Evolutionary conservation across 2,329 filamentous ascomycete genomes (phyloP).

Genomic region (Bipolaris zeicola): DNA sequence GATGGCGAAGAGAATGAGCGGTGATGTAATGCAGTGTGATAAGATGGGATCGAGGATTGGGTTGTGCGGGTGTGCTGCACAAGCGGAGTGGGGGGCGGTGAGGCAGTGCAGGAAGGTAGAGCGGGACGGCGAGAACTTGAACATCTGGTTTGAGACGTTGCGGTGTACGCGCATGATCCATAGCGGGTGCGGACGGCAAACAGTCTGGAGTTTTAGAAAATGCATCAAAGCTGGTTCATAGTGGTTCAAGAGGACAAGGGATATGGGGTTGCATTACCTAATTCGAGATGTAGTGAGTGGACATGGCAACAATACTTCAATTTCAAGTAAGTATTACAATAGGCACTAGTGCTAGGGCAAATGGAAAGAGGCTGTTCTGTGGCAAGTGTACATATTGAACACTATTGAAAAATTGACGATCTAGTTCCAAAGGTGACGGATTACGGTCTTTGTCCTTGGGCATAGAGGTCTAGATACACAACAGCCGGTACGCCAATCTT

Average conservation of each 20-base stretch:
- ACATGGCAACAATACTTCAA: no score
- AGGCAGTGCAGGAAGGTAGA: slow-evolving; percentile 1
- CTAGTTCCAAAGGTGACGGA: neutral
- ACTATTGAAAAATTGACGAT: neutral
- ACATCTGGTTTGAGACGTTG: neutral
- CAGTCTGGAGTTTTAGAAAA: neutral
- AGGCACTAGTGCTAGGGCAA: no score
- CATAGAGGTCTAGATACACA: neutral
- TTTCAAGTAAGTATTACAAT: no score
- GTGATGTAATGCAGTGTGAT: neutral
- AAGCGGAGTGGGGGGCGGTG: neutral
- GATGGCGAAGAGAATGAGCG: slow-evolving; percentile 12
- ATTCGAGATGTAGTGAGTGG: neutral
- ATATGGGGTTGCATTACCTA: neutral
- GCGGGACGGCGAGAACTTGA: neutral
- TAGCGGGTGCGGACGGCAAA: neutral
- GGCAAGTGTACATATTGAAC: neutral
- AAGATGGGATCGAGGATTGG: neutral
- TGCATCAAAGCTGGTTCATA: neutral
- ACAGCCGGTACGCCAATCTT: neutral
- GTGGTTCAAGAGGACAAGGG: neutral
- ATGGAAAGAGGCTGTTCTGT: neutral
- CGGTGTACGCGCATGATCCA: neutral
- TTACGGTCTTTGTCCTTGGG: neutral
- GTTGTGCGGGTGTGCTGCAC: neutral